These are phyloP conservation scores for Scheffersomyces cryptocercus DNA, from an alignment of 1,139 yeast genomes.

Conservation along the genomic window DNA sequence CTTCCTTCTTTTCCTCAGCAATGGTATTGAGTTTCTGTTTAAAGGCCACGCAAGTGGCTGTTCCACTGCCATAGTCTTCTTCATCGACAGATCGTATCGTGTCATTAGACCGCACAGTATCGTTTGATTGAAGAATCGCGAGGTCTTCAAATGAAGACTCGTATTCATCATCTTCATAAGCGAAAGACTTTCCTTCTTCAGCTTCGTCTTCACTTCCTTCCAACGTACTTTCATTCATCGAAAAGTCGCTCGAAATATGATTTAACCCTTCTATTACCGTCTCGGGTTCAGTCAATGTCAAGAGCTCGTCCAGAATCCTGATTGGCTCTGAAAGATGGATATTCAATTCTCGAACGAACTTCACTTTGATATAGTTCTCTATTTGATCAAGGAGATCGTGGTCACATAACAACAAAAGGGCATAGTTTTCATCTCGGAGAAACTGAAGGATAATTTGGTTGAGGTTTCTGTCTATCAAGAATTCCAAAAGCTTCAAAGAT, in stretches of 20 bases:
- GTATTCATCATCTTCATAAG: conserved; percentile 19
- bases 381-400: conserved; percentile 28
- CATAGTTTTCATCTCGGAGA: conserved; percentile 33
- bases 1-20: conserved; percentile 9
- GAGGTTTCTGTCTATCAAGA: conserved; percentile 11
- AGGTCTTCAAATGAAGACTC: conserved; percentile 25
- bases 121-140: conserved; percentile 22
- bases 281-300: neutral
- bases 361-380: conserved; percentile 26
- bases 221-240: conserved; percentile 7
- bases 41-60: conserved; percentile 7
- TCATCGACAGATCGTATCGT: conserved; percentile 9
- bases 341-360: conserved; percentile 13
- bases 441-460: conserved; percentile 24
- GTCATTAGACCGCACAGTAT: conserved; percentile 19
- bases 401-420: conserved; percentile 32
- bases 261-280: conserved; percentile 5
- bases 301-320: no score
- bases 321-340: conserved; percentile 5
- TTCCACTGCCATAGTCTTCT: conserved; percentile 5
- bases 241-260: neutral
- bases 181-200: conserved; percentile 11
- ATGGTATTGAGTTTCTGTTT: conserved; percentile 3
- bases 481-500: conserved; percentile 20
- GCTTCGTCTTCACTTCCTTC: conserved; percentile 6